phyloP scores from a whole-genome alignment of 169 alveolate species.

The Plasmodium vivax region DNA sequence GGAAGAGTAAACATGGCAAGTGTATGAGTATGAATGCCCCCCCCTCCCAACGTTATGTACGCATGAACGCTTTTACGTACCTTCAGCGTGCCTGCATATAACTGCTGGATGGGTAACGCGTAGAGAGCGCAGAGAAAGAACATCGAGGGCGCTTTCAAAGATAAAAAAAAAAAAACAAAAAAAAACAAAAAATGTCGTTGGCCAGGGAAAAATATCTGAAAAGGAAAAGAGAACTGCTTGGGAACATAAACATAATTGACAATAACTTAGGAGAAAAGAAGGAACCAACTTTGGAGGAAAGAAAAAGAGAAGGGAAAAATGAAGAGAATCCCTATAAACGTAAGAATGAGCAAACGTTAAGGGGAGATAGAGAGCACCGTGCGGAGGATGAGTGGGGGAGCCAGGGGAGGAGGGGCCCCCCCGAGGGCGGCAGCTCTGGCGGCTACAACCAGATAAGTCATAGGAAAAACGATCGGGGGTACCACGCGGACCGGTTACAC shows the following conservation, averaged over 20 bases:
- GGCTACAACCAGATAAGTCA: not conserved
- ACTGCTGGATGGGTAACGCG: not conserved
- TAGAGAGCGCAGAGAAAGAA: not conserved
- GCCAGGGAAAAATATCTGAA: conserved; percentile 71
- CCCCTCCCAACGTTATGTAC: not conserved
- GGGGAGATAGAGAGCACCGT: not conserved
- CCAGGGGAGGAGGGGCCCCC: not conserved
- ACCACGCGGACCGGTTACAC: not conserved
- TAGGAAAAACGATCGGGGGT: not conserved
- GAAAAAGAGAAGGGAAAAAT: conserved; percentile 19
- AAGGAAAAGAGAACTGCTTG: conserved; percentile 70
- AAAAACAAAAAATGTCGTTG: conserved; percentile 40
- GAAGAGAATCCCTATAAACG: not conserved
- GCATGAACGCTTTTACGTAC: not conserved
- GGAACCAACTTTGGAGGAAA: conserved; percentile 13
- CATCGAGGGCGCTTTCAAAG: not conserved
- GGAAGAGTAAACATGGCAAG: not conserved
- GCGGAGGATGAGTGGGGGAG: not conserved
- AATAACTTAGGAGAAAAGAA: conserved; percentile 17
- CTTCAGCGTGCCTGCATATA: not conserved
- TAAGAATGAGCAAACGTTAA: not conserved
- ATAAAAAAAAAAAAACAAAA: not conserved
- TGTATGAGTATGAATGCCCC: not conserved
- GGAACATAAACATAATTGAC: conserved; percentile 58
- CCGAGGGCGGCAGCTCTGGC: not conserved